These are phyloP conservation scores for Aspergillus arachidicola DNA, from an alignment of 2,329 filamentous ascomycete species.

Conservation along the genomic window DNA sequence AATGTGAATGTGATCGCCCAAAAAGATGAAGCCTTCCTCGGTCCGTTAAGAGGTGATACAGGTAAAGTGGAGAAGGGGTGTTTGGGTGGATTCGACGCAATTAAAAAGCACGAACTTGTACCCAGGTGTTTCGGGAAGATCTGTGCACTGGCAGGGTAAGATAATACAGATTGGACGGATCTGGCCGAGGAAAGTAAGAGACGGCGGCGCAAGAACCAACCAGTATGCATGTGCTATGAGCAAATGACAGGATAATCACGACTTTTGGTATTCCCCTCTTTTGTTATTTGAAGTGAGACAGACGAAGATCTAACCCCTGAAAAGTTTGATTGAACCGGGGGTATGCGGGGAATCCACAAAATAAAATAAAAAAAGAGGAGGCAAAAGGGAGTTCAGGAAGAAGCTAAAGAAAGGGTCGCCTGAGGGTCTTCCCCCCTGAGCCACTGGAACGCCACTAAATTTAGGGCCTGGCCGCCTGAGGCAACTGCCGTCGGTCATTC, in stretches of 20 bases:
- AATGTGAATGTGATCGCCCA: slow-evolving; percentile 41
- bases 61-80: slow-evolving; percentile 31
- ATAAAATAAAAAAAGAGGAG: slow-evolving; percentile 17
- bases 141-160: slow-evolving; percentile 23
- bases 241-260: slow-evolving; percentile 4
- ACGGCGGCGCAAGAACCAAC: slow-evolving; percentile 32
- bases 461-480: slow-evolving; percentile 9
- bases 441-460: not conserved
- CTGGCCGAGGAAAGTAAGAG: slow-evolving; percentile 36
- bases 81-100: slow-evolving; percentile 26
- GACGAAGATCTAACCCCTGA: slow-evolving; percentile 15
- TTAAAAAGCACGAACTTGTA: slow-evolving; percentile 24
- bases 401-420: slow-evolving; percentile 8
- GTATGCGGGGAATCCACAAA: slow-evolving; percentile 11
- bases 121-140: slow-evolving; percentile 18
- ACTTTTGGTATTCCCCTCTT: not conserved
- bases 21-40: slow-evolving; percentile 39
- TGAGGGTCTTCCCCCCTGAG: not conserved
- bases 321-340: slow-evolving; percentile 4
- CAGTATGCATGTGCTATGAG: slow-evolving; percentile 39
- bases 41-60: slow-evolving; percentile 24
- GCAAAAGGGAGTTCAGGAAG: not conserved
- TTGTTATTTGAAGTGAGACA: slow-evolving; percentile 2
- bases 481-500: slow-evolving; percentile 18
- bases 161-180: slow-evolving; percentile 21